phyloP scores from a whole-genome alignment of 2,329 filamentous ascomycete species.

The Cryphonectria naterciae region DNA sequence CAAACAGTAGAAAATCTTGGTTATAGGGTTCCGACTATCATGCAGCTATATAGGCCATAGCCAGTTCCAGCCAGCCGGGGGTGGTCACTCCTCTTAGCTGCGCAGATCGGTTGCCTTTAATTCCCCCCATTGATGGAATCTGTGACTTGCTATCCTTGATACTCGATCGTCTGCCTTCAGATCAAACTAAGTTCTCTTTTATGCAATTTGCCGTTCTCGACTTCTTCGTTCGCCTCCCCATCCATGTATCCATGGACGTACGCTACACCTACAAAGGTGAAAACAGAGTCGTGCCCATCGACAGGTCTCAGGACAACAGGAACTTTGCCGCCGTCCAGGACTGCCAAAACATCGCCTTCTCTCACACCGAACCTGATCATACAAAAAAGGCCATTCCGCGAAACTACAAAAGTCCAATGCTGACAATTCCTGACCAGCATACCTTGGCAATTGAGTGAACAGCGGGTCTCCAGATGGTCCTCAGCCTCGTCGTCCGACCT shows the following conservation, averaged over 20 bases:
- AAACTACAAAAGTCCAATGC: not conserved
- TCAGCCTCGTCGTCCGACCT: not conserved
- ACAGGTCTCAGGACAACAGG: not conserved
- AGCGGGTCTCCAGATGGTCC: not conserved
- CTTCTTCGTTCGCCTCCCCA: not conserved
- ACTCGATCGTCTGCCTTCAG: not conserved
- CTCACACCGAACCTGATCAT: not conserved
- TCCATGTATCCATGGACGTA: not conserved
- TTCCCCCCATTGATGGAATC: not conserved
- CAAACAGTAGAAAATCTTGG: too few relatives aligned
- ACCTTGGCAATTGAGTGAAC: not conserved
- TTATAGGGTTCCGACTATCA: too few relatives aligned
- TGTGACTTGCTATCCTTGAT: not conserved
- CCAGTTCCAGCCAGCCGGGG: too few relatives aligned
- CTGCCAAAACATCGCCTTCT: not conserved
- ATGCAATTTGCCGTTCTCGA: not conserved
- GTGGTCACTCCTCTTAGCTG: too few relatives aligned
- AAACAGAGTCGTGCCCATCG: not conserved
- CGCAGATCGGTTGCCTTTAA: too few relatives aligned
- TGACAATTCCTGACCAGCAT: not conserved
- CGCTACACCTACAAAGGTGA: not conserved
- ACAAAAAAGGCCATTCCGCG: not conserved
- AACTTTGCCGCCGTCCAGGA: not conserved
- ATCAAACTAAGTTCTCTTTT: not conserved
- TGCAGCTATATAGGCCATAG: too few relatives aligned